These are phyloP conservation scores for Sclerotinia subarctica DNA, from an alignment of 2,329 filamentous ascomycete species.

Conservation along the genomic window DNA sequence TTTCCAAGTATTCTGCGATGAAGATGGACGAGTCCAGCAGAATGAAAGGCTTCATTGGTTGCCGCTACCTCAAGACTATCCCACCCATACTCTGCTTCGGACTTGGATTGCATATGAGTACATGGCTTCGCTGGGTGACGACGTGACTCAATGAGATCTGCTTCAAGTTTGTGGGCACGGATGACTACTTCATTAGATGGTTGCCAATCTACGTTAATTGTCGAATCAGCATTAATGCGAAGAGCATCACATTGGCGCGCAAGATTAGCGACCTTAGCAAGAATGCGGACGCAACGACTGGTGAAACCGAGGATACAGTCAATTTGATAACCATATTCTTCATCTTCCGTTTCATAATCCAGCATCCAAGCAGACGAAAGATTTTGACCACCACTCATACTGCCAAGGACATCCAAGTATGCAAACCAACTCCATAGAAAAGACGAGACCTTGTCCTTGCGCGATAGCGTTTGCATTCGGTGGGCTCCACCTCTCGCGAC, in stretches of 20 bases:
- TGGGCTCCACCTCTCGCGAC: constrained; percentile 60
- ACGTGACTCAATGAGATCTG: constrained; percentile 56
- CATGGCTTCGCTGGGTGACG: constrained; percentile 42
- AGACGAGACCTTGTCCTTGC: constrained; percentile 59
- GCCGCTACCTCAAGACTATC: constrained; percentile 64
- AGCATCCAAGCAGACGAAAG: constrained; percentile 33
- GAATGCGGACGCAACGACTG: constrained; percentile 64
- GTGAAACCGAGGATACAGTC: constrained; percentile 82
- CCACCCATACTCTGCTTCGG: constrained; percentile 51
- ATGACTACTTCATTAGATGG: constrained; percentile 53
- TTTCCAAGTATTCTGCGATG: constrained; percentile 69
- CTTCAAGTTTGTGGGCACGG: constrained; percentile 58
- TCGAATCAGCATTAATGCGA: constrained; percentile 54
- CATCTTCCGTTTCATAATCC: constrained; percentile 51
- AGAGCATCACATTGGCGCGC: constrained; percentile 65
- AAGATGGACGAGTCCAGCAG: constrained; percentile 72
- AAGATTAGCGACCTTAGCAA: constrained; percentile 70
- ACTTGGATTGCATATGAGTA: constrained; percentile 47
- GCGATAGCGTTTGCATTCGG: constrained; percentile 45
- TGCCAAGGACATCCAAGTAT: constrained; percentile 77
- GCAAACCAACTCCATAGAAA: constrained; percentile 82
- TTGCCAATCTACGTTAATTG: constrained; percentile 53
- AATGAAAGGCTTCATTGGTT: constrained; percentile 76
- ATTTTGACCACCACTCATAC: constrained; percentile 56
- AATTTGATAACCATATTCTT: constrained; percentile 61